These are phyloP conservation scores for Penicillium ochrochloron DNA, from an alignment of 495 filamentous ascomycete genomes.

Conservation along the genomic window DNA sequence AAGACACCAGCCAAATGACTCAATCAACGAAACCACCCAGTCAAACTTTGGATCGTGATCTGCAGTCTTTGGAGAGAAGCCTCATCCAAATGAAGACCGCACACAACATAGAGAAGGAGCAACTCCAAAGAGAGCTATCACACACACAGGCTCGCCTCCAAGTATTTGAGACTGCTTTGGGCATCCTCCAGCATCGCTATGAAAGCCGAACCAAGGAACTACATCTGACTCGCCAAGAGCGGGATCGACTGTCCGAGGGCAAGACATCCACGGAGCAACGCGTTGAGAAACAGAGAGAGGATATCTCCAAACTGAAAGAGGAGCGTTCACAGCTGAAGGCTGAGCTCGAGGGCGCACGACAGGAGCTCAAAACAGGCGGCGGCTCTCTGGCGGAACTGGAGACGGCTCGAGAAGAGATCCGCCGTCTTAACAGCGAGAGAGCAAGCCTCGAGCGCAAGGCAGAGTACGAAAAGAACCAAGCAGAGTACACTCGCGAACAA, in stretches of 20 bases:
- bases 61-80: constrained; percentile 39
- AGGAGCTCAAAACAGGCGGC: constrained; percentile 52
- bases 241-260: constrained; percentile 31
- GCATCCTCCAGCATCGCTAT: constrained; percentile 48
- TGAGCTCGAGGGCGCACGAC: constrained; percentile 54
- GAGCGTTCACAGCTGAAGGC: constrained; percentile 51
- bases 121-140: constrained; percentile 33
- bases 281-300: constrained; percentile 45
- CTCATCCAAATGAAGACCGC: constrained; percentile 41
- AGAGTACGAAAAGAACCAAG: constrained; percentile 54
- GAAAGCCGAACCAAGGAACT: constrained; percentile 45
- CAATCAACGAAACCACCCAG: constrained; percentile 39
- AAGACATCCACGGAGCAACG: constrained; percentile 37
- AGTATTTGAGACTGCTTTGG: constrained; percentile 36
- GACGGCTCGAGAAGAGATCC: constrained; percentile 47
- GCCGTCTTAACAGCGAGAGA: constrained; percentile 47
- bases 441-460: constrained; percentile 51
- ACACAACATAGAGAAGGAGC: constrained; percentile 38
- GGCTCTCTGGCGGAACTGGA: constrained; percentile 57
- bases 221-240: constrained; percentile 45
- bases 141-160: constrained; percentile 28
- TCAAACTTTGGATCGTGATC: constrained; percentile 38
- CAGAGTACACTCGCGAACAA: constrained; percentile 62
- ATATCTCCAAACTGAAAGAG: constrained; percentile 53
- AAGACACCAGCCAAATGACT: constrained; percentile 41